Conservation (phyloP, 768 basidiomycete species). For the Pholiota microspora region DNA sequence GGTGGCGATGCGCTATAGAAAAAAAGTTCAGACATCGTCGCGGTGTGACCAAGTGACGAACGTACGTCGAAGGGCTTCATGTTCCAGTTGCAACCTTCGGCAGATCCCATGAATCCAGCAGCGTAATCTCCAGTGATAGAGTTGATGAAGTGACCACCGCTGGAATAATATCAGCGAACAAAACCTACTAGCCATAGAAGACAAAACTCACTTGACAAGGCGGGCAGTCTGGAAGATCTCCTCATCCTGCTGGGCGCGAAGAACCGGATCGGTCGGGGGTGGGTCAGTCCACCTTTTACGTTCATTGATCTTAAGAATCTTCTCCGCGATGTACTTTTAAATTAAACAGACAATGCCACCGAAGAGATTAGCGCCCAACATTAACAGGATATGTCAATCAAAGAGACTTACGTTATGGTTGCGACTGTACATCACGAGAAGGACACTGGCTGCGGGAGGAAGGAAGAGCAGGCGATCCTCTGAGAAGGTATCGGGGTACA, state of each 20-base stretch:
- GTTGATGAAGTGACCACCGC: slow-evolving; percentile 54
- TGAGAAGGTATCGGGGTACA: slow-evolving; percentile 53
- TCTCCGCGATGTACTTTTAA: slow-evolving; percentile 55
- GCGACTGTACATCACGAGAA: slow-evolving; percentile 54
- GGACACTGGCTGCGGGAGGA: slow-evolving; percentile 50
- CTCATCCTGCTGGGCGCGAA: slow-evolving; percentile 39
- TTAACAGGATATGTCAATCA: no score
- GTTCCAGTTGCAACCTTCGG: slow-evolving; percentile 52
- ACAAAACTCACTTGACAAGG: slow-evolving; percentile 43
- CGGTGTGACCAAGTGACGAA: neutral
- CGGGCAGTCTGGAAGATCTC: slow-evolving; percentile 57
- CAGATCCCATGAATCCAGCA: slow-evolving; percentile 52
- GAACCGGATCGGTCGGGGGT: slow-evolving; percentile 28
- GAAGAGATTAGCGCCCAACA: neutral
- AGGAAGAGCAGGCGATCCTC: slow-evolving; percentile 52
- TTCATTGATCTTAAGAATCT: slow-evolving; percentile 56
- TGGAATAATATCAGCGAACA: slow-evolving; percentile 14
- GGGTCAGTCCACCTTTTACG: slow-evolving; percentile 42
- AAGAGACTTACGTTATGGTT: slow-evolving; percentile 52
- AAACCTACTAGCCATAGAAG: neutral
- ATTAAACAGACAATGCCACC: neutral
- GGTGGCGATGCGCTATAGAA: slow-evolving; percentile 31
- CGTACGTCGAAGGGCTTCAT: slow-evolving; percentile 46
- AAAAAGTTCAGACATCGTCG: neutral
- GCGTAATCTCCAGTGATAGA: slow-evolving; percentile 59